Evolutionary conservation across 176 grass and related monocot species (phyloP).

Genomic region (Lolium multiflorum): DNA sequence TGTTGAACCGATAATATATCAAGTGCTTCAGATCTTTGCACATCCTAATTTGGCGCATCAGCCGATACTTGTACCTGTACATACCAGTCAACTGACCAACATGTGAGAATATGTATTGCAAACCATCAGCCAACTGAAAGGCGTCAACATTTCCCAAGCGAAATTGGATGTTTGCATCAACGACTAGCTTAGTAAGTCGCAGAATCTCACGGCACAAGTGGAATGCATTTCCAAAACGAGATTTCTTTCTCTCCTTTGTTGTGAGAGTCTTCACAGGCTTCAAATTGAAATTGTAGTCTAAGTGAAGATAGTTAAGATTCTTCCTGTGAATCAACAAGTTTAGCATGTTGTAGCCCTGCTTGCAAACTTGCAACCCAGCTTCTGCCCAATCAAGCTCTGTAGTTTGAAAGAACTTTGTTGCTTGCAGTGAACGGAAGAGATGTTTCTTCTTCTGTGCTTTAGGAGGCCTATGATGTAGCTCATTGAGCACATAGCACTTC

Average conservation of each 20-base stretch:
- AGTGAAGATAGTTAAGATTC: constrained; percentile 97
- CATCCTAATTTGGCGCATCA: constrained; percentile 99
- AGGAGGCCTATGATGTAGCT: constrained; percentile 91
- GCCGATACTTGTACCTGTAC: constrained; percentile 95
- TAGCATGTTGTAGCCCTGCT: constrained; percentile 99
- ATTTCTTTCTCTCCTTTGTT: constrained; percentile 98
- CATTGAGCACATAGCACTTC: constrained; percentile 97
- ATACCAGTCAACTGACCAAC: constrained; percentile 99
- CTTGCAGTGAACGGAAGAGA: constrained; percentile 90
- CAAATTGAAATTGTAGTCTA: constrained; percentile 98
- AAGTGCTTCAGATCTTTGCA: constrained; percentile 99
- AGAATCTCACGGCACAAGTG: constrained; percentile 98
- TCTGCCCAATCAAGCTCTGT: constrained; percentile 98
- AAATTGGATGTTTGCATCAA: constrained; percentile 99
- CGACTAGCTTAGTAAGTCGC: constrained; percentile 92
- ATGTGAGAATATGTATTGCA: constrained; percentile 99
- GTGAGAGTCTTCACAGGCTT: constrained; percentile 99
- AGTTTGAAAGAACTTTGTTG: constrained; percentile 97
- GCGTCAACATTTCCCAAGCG: constrained; percentile 97
- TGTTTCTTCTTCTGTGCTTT: constrained; percentile 99
- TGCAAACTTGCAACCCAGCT: constrained; percentile 96
- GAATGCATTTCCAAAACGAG: constrained; percentile 99
- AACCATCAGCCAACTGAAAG: constrained; percentile 94
- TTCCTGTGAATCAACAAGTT: constrained; percentile 99
- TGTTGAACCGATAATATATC: constrained; percentile 99